Evolutionary conservation across 176 grass and related monocot genomes (phyloP).

Genomic region (Musa beccarii): DNA sequence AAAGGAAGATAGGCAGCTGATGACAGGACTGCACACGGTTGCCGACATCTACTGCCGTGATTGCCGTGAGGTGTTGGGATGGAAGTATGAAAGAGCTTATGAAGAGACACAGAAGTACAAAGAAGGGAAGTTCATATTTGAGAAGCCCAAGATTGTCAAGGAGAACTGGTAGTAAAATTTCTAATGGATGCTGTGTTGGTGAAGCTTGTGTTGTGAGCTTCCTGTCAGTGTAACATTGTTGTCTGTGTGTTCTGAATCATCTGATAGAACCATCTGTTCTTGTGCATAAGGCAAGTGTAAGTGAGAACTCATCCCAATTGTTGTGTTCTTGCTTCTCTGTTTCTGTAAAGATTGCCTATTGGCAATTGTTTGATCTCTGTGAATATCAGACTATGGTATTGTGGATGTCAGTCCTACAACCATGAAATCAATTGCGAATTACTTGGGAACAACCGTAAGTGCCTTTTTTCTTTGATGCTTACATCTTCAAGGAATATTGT

Average conservation of each 20-base stretch:
- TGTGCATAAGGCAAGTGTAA: background rate
- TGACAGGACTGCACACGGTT: constrained; percentile 7
- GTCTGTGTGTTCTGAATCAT: background rate
- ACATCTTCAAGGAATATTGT: too few relatives aligned
- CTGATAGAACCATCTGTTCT: constrained; percentile 4
- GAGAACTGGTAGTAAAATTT: constrained; percentile 8
- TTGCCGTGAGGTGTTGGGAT: constrained; percentile 8
- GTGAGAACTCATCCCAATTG: background rate
- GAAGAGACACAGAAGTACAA: constrained; percentile 11
- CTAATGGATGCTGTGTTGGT: background rate
- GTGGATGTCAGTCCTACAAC: background rate
- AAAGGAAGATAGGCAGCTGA: constrained; percentile 14
- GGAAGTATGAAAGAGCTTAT: constrained; percentile 19
- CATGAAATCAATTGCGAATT: background rate
- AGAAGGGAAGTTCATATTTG: constrained; percentile 20
- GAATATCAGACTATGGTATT: background rate
- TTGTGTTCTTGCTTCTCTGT: background rate
- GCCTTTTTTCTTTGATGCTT: too few relatives aligned
- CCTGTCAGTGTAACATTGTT: background rate
- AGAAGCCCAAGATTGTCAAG: constrained; percentile 5
- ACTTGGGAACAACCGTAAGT: background rate
- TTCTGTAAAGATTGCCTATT: background rate
- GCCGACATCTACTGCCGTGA: constrained; percentile 14
- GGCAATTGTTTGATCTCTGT: background rate
- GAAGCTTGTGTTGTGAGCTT: background rate